Evolutionary conservation across 2,329 filamentous ascomycete species (phyloP).

Genomic region (Colletotrichum brevisporum): DNA sequence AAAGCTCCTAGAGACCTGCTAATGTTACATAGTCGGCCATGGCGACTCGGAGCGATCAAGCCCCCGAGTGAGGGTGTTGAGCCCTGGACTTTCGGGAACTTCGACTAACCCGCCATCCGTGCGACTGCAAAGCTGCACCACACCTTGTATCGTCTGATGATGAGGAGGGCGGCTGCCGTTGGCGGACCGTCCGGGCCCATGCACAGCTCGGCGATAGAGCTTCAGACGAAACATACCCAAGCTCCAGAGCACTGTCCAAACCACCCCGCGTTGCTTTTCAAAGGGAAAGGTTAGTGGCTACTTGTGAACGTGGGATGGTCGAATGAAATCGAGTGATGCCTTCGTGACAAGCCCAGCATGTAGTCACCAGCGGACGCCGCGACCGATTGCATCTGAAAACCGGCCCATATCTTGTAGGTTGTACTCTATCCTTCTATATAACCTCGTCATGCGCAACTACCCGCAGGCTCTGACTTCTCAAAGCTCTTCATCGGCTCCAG

Average conservation of each 20-base stretch:
- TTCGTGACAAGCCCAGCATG: neutral
- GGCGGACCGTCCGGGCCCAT: neutral
- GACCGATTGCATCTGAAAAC: too few species aligned
- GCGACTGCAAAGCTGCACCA: neutral
- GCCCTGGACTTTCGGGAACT: neutral
- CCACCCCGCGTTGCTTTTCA: neutral
- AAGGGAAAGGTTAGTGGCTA: too few species aligned
- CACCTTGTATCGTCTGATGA: neutral
- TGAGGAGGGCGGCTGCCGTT: neutral
- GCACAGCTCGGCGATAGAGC: neutral
- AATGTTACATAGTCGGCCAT: too few species aligned
- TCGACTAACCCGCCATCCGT: conserved; percentile 3
- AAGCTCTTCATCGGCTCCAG: conserved; percentile 80
- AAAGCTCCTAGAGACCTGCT: neutral
- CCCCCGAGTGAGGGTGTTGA: neutral
- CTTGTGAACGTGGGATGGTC: too few species aligned
- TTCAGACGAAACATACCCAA: neutral
- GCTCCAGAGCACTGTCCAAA: neutral
- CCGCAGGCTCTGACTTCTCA: conserved; percentile 48
- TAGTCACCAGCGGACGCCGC: neutral
- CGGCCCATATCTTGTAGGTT: neutral
- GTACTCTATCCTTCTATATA: neutral
- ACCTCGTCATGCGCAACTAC: neutral
- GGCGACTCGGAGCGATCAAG: neutral
- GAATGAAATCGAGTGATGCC: too few species aligned